A percentile compares a stretch with the other conserved stretches of the same genome.
phyloP scores from a whole-genome alignment of 208 protist species.

The Histomonas meleagridis region DNA sequence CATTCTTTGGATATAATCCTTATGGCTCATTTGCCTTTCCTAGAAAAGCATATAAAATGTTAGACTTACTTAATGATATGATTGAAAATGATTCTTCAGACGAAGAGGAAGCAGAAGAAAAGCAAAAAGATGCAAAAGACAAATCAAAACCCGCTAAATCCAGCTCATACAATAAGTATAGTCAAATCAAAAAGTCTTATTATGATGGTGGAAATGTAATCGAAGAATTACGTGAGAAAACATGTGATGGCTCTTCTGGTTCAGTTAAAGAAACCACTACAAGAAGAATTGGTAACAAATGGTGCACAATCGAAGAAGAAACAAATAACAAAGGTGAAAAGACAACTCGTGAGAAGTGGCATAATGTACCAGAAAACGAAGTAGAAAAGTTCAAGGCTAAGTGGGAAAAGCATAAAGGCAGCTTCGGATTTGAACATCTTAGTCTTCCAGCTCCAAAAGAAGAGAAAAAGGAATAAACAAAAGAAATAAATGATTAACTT shows the following conservation, averaged over 20 bases:
- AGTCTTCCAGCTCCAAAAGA: too few species aligned
- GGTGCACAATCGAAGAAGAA: background rate
- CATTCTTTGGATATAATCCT: too few species aligned
- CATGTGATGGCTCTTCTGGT: background rate
- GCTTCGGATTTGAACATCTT: background rate
- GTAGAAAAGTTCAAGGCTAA: background rate
- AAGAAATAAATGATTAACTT: too few species aligned
- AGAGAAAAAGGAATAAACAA: too few species aligned
- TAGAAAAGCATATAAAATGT: too few species aligned
- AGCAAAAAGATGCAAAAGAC: too few species aligned
- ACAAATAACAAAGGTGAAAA: background rate
- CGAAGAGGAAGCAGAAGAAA: too few species aligned
- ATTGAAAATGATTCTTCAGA: too few species aligned
- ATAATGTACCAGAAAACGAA: background rate
- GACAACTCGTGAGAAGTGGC: background rate
- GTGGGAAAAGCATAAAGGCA: background rate
- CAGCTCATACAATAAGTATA: too few species aligned
- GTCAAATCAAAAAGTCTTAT: background rate
- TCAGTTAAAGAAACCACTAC: background rate
- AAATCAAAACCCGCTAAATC: too few species aligned
- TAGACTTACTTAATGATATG: too few species aligned
- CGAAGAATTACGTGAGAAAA: background rate
- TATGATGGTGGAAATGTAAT: background rate
- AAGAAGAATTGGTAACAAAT: background rate
- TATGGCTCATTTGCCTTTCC: too few species aligned